These are phyloP conservation scores for Solanum bulbocastanum DNA, from an alignment of 257 asterid genomes.

Conservation along the genomic window DNA sequence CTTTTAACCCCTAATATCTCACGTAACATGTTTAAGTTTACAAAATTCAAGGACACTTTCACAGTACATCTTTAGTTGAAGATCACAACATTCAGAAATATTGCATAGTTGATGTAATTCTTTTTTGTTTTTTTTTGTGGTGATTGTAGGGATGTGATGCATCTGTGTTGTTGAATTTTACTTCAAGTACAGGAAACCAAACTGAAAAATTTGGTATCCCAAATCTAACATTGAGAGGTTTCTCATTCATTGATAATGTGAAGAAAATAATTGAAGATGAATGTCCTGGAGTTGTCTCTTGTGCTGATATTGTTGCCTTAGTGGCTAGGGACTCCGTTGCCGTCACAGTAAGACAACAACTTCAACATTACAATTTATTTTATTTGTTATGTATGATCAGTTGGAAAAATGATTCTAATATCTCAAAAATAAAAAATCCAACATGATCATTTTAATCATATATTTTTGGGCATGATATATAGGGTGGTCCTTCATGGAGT, in stretches of 20 bases:
- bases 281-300: slow-evolving; percentile 25
- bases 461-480: neutral
- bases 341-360: neutral
- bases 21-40: no score
- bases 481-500: slow-evolving; percentile 49
- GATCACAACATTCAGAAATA: neutral
- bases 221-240: slow-evolving; percentile 17
- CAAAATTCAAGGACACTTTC: no score
- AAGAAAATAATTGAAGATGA: slow-evolving; percentile 7
- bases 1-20: no score
- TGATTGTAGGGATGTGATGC: slow-evolving; percentile 22
- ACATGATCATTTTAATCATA: neutral
- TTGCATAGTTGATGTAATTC: neutral
- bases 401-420: no score
- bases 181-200: neutral
- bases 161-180: slow-evolving; percentile 7
- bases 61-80: neutral
- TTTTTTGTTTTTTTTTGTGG: neutral
- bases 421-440: no score
- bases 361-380: neutral
- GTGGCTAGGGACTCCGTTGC: slow-evolving; percentile 19
- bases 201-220: slow-evolving; percentile 13
- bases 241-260: slow-evolving; percentile 12
- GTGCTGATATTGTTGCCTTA: slow-evolving; percentile 23
- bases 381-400: neutral